phyloP scores from a whole-genome alignment of 331 rosid genomes.

The Stylosanthes scabra region DNA sequence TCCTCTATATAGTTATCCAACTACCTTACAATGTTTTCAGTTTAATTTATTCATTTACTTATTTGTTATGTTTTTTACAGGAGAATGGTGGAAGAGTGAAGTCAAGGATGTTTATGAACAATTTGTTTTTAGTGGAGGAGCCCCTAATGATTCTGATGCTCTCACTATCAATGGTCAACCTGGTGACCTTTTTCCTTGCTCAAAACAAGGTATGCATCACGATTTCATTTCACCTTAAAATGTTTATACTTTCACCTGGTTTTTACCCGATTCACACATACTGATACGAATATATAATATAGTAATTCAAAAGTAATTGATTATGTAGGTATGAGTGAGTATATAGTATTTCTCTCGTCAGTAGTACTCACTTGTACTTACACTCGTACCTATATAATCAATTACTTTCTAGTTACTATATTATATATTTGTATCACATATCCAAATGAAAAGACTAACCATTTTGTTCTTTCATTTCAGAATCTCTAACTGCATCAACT shows the following conservation, averaged over 20 bases:
- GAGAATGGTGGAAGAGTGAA: slow-evolving; percentile 71
- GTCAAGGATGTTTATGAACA: slow-evolving; percentile 37
- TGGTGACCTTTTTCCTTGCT: slow-evolving; percentile 60
- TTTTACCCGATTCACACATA: too few species aligned
- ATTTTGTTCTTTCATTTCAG: neutral
- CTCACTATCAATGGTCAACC: slow-evolving; percentile 66
- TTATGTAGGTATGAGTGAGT: too few species aligned
- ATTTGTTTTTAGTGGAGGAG: slow-evolving; percentile 43
- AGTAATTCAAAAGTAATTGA: too few species aligned
- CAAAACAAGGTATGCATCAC: slow-evolving; percentile 33
- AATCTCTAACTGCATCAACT: neutral
- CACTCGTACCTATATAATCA: too few species aligned
- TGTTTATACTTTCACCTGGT: neutral
- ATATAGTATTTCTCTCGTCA: too few species aligned
- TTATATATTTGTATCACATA: too few species aligned
- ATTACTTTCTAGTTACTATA: too few species aligned
- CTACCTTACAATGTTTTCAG: neutral
- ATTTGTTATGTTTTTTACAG: slow-evolving; percentile 26
- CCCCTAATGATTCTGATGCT: slow-evolving; percentile 50
- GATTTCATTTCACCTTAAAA: neutral
- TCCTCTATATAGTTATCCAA: neutral
- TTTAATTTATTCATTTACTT: neutral
- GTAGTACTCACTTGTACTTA: too few species aligned
- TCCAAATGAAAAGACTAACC: neutral
- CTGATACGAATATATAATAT: too few species aligned